phyloP scores from a whole-genome alignment of 169 alveolate genomes.

The Plasmodium knowlesi region DNA sequence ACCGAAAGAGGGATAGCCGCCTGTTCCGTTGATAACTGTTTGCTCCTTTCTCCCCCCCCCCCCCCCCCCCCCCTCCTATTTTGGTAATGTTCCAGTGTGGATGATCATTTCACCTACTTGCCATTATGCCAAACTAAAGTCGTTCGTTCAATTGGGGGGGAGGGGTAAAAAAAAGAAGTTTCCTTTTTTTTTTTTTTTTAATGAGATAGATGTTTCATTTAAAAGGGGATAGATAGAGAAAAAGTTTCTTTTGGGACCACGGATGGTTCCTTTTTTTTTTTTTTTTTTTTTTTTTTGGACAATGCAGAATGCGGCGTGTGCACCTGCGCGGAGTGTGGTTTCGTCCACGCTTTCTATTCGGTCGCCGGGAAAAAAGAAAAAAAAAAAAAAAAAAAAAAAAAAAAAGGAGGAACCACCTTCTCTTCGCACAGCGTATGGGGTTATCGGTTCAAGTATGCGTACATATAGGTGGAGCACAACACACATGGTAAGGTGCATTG shows the following conservation, averaged over 20 bases:
- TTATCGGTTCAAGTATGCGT: background rate
- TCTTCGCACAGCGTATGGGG: background rate
- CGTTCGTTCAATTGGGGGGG: background rate
- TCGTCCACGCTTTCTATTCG: background rate
- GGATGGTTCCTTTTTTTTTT: background rate
- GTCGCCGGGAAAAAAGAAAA: background rate
- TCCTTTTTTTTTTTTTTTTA: no score
- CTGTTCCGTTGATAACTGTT: background rate
- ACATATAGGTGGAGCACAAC: background rate
- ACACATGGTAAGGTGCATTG: background rate
- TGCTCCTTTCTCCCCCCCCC: no score
- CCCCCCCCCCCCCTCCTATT: no score
- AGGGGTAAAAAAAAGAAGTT: background rate
- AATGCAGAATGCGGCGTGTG: no score
- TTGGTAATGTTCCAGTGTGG: no score
- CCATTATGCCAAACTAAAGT: background rate
- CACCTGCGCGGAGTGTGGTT: background rate
- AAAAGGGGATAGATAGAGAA: background rate
- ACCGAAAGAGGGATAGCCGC: background rate
- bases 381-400: no score
- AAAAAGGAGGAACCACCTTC: background rate
- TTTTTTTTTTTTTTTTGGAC: no score
- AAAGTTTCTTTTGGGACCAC: background rate
- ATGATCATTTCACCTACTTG: background rate
- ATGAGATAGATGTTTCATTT: background rate